Evolutionary conservation across 371 early-diverging fungal genomes (phyloP).

Genomic region (Gilbertella persicaria): DNA sequence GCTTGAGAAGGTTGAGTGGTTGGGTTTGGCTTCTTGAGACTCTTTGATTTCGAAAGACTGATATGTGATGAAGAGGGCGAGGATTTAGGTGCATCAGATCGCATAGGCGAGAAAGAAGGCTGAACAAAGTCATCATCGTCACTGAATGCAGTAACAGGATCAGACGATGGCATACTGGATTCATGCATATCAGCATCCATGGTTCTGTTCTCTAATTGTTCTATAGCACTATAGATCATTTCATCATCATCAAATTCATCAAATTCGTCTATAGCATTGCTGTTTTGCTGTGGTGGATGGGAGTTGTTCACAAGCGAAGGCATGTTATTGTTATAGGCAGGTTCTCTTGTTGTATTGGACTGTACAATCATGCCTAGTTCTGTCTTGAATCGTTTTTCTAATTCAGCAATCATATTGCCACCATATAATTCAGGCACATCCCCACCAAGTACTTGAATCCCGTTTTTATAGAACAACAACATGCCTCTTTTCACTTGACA

Average conservation of each 20-base stretch:
- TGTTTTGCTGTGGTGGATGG: neutral
- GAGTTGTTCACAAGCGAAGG: neutral
- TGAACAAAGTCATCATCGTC: constrained; percentile 2
- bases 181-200: neutral
- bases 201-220: neutral
- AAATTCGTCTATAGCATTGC: neutral
- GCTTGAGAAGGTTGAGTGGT: neutral
- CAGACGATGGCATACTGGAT: neutral
- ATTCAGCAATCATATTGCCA: constrained; percentile 32
- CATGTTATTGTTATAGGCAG: neutral
- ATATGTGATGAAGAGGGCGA: neutral
- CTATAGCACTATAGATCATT: constrained; percentile 1
- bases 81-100: neutral
- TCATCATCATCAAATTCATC: constrained; percentile 11
- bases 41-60: neutral
- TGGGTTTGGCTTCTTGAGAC: neutral
- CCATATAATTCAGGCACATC: constrained; percentile 29
- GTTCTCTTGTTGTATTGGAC: neutral
- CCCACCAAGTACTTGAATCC: constrained; percentile 38
- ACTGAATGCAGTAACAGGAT: neutral
- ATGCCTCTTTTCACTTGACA: constrained; percentile 39
- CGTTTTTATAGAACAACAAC: constrained; percentile 28
- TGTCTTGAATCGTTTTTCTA: constrained; percentile 26
- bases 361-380: constrained; percentile 22
- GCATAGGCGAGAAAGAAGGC: neutral